Percentiles rank a stretch among this genome's conserved stretches.
Evolutionary conservation across 352 stramenopile species (phyloP).

Genomic region (Phytophthora agathidicida): DNA sequence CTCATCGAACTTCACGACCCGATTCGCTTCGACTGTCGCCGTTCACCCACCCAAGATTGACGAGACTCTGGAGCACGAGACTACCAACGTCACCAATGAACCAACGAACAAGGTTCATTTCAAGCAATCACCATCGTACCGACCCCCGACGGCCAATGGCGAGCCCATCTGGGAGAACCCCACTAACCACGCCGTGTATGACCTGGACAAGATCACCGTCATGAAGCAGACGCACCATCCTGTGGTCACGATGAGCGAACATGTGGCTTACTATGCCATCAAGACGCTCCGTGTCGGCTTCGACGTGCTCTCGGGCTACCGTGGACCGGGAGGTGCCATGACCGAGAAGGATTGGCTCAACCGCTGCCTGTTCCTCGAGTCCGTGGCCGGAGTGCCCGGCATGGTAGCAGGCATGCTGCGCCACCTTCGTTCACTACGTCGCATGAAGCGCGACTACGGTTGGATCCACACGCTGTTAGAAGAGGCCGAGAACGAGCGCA

Average conservation of each 20-base stretch:
- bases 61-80: not conserved
- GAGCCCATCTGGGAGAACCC: conserved; percentile 50
- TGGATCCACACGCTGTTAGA: conserved; percentile 94
- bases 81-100: conserved; percentile 24
- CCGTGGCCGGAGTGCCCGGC: conserved; percentile 75
- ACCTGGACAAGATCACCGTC: conserved; percentile 39
- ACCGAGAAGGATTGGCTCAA: conserved; percentile 69
- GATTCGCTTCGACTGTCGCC: conserved; percentile 14
- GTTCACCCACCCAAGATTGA: not conserved
- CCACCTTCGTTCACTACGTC: conserved; percentile 85
- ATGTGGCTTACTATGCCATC: conserved; percentile 43
- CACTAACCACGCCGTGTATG: conserved; percentile 47
- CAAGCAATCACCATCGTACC: conserved; percentile 12
- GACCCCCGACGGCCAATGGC: conserved; percentile 18
- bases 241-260: conserved; percentile 39
- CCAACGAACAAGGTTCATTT: conserved; percentile 25
- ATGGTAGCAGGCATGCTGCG: conserved; percentile 79
- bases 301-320: conserved; percentile 61
- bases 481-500: conserved; percentile 95
- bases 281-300: conserved; percentile 53
- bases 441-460: conserved; percentile 88
- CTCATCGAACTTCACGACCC: not conserved
- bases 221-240: conserved; percentile 49
- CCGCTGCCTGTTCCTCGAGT: conserved; percentile 80
- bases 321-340: conserved; percentile 63